Evolutionary conservation across 2,329 filamentous ascomycete species (phyloP), one percentile per base, ranked within the genome.

Genomic region (Sphaerostilbella broomeana): DNA sequence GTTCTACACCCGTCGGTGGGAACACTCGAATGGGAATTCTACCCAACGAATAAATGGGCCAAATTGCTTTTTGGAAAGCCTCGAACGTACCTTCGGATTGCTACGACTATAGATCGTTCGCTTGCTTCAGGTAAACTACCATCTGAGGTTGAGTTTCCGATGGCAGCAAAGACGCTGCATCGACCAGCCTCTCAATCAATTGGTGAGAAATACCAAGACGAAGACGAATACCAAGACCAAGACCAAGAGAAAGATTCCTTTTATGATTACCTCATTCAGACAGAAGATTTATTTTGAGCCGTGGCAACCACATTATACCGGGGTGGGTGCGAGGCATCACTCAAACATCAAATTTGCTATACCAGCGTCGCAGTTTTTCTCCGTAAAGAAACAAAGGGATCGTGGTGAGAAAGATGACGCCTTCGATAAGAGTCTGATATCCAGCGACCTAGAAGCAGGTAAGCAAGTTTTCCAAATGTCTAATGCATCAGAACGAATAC

Each of bases 21-120:
- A 35, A 16, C 16, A 25, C 7, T 13, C 8, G 16, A 28, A 19
- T 2, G 20, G 13, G n/a, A n/a, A n/a, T n/a, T n/a, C 10, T 15
- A 18, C 12, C 31, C 38, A 16, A 34, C 34, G 3, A 40, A 19
- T 15, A 40, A 40, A 24, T 40, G 38, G 38, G 38, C 38, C 2
- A 28, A 30, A 1, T 19, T 40, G 4, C 35, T 40, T 4, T 30
- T 32, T 1, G 38, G 38, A 16, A 35, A 35, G 5, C 38, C 38
- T 6, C 24, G 38, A 24, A 40, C 38, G 2, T 40, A 40, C 24
- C 19, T 40, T 1, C 19, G 38, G 10, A 40, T 40, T 5, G 38
- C 38, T 7, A 8, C 35, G 25, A 40, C 38, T 19, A 40, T 40
- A n/a, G 30, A 40, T 8, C 26, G 35, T 40, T 35, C 38, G 5